phyloP scores from a whole-genome alignment of 108 stramenopile species.

The Conticribra guillardii region DNA sequence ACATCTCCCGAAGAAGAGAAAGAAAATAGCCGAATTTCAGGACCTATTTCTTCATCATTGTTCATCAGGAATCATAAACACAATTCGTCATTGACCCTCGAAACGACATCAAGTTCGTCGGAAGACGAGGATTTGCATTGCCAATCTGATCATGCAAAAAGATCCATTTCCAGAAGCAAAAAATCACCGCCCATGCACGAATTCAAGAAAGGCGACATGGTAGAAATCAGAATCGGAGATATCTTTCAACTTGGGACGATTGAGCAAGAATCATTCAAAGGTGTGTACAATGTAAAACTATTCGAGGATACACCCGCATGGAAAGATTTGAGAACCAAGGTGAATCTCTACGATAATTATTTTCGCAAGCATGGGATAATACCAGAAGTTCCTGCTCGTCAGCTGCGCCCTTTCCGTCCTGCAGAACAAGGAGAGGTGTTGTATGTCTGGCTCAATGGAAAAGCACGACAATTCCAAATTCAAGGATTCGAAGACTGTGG shows the following conservation, averaged over 20 bases:
- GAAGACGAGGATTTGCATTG: no score
- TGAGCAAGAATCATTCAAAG: not conserved
- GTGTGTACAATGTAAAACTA: not conserved
- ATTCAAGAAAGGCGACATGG: not conserved
- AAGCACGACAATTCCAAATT: not conserved
- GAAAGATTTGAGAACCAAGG: not conserved
- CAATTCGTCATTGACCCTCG: no score
- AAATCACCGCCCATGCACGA: not conserved
- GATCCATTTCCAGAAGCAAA: no score
- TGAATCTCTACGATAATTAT: not conserved
- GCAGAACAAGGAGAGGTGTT: not conserved
- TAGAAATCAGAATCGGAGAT: not conserved
- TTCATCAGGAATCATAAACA: no score
- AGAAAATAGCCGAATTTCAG: no score
- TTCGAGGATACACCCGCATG: not conserved
- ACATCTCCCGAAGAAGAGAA: no score
- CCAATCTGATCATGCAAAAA: no score
- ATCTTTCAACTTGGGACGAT: not conserved
- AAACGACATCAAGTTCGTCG: no score
- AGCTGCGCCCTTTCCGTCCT: not conserved
- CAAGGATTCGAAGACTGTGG: not conserved
- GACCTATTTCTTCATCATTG: no score
- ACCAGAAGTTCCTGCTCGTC: not conserved
- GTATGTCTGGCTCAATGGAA: not conserved
- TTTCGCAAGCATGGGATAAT: not conserved